phyloP scores from a whole-genome alignment of 257 asterid species.

The Solanum chiquidenum region DNA sequence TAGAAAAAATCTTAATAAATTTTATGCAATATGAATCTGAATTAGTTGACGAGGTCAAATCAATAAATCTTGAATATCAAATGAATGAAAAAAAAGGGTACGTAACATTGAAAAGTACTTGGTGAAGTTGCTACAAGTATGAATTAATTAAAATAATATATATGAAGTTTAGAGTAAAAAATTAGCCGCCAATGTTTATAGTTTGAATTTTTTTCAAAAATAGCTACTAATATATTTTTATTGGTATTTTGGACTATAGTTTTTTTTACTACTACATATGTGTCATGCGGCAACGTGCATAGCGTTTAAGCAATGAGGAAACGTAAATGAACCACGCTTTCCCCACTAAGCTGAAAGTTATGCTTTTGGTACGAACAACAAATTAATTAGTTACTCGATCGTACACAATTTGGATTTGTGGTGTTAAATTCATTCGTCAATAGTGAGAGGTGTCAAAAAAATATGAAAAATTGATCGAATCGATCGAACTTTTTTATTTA shows the following conservation, averaged over 20 bases:
- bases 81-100: neutral
- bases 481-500: no score
- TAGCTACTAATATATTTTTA: no score
- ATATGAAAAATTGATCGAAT: no score
- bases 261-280: neutral
- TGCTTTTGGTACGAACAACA: neutral
- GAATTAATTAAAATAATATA: no score
- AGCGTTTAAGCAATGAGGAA: neutral
- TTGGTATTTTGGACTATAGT: neutral
- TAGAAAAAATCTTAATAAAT: rapidly evolving
- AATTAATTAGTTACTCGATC: neutral
- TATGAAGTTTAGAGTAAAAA: neutral
- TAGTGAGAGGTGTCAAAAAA: no score
- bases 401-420: neutral
- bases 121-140: neutral
- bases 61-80: neutral
- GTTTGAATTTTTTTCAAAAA: neutral
- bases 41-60: neutral
- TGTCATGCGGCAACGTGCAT: neutral
- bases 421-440: neutral
- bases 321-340: neutral
- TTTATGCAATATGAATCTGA: neutral
- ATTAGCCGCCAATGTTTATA: neutral
- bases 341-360: neutral
- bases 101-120: neutral